Percentiles rank a stretch among this genome's conserved stretches.
Evolutionary conservation across 169 alveolate species (phyloP).

Genomic region (Perkinsus marinus): DNA sequence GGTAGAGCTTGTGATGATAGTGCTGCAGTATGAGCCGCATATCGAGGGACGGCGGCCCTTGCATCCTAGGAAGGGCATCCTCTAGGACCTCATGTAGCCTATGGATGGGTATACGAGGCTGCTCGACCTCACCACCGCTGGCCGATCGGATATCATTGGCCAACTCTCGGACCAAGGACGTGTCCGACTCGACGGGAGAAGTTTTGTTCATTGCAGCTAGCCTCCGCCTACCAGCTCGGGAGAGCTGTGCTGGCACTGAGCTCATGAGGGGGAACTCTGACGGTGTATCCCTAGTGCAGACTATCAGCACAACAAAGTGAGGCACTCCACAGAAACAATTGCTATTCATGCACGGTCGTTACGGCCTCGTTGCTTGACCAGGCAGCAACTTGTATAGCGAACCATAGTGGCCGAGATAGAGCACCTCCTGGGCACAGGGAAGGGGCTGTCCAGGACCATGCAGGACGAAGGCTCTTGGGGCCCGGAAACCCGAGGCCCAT

Average conservation of each 20-base stretch:
- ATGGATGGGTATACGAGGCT: neutral
- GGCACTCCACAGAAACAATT: too few species aligned
- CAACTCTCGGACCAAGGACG: neutral
- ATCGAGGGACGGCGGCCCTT: neutral
- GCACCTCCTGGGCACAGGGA: neutral
- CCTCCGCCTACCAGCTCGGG: too few species aligned
- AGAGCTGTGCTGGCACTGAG: too few species aligned
- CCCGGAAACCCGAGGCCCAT: neutral
- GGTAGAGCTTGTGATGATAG: neutral
- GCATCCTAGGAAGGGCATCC: neutral
- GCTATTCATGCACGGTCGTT: too few species aligned
- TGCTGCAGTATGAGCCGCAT: neutral
- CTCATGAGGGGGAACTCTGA: too few species aligned
- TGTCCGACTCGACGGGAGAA: too few species aligned
- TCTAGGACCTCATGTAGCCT: neutral
- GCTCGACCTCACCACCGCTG: neutral
- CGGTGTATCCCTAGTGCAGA: too few species aligned
- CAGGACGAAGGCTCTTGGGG: neutral
- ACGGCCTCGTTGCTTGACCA: too few species aligned
- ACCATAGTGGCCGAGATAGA: neutral
- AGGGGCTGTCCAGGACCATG: neutral
- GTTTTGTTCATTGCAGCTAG: too few species aligned
- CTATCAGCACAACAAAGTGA: too few species aligned
- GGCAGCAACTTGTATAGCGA: neutral
- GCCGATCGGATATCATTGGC: neutral